Evolutionary conservation across 2,329 filamentous ascomycete genomes (phyloP).

Genomic region (Cryphonectria parasitica): DNA sequence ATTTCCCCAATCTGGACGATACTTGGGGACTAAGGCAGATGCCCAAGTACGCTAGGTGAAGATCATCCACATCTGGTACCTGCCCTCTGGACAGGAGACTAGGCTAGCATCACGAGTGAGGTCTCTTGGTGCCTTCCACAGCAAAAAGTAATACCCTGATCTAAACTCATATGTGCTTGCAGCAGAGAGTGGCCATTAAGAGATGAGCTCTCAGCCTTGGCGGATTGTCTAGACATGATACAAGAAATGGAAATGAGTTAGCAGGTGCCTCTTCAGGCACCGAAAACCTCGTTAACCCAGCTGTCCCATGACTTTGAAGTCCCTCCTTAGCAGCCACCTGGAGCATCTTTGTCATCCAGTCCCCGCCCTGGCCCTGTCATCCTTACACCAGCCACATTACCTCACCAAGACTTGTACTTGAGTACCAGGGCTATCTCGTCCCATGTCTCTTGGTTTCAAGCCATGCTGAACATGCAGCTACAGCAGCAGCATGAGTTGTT

Average conservation of each 20-base stretch:
- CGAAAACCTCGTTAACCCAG: background rate
- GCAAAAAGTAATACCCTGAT: background rate
- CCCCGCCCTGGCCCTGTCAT: too few relatives aligned
- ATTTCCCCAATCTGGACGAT: background rate
- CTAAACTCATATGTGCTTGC: background rate
- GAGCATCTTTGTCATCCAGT: background rate
- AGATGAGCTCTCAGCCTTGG: background rate
- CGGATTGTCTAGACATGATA: background rate
- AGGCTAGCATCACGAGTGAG: background rate
- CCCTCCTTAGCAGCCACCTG: background rate
- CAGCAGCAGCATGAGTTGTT: background rate
- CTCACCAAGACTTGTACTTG: background rate
- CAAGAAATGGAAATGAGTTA: background rate
- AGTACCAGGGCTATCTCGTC: background rate
- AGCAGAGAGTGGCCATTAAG: background rate
- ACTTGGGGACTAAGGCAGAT: background rate
- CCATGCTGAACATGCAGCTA: background rate
- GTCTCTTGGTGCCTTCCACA: background rate
- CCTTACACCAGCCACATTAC: background rate
- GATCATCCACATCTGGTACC: background rate
- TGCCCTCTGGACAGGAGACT: background rate
- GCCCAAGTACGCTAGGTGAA: background rate
- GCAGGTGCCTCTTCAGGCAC: background rate
- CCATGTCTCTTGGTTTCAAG: background rate
- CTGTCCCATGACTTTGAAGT: background rate